These are phyloP conservation scores for Prosopis cineraria DNA, from an alignment of 306 rosid species.

Conservation along the genomic window DNA sequence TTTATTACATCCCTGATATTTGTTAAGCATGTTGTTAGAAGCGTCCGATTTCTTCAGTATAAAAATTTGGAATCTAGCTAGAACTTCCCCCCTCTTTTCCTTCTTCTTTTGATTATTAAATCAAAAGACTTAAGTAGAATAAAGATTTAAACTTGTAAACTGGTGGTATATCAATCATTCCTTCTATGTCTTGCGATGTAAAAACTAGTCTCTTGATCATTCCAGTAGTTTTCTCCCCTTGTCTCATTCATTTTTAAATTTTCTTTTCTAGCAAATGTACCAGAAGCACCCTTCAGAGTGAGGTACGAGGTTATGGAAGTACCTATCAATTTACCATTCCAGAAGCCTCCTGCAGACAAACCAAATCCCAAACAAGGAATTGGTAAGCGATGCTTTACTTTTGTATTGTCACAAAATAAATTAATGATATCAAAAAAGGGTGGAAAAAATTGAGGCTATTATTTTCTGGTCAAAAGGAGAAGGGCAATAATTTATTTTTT, in stretches of 20 bases:
- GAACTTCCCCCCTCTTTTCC: background rate
- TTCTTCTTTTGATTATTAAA: background rate
- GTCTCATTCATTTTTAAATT: background rate
- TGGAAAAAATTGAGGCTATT: background rate
- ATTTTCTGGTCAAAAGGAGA: background rate
- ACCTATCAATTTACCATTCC: slow-evolving; percentile 83
- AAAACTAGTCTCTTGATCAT: slow-evolving; percentile 8
- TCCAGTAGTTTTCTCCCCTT: background rate
- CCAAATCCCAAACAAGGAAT: slow-evolving; percentile 99
- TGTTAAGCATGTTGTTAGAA: background rate
- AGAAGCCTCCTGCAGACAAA: slow-evolving; percentile 92
- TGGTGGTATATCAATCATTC: background rate
- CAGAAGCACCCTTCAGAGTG: slow-evolving; percentile 80
- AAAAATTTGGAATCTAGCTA: background rate
- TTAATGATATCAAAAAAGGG: slow-evolving; percentile 17
- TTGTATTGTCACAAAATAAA: background rate
- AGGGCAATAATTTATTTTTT: background rate
- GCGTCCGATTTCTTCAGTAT: background rate
- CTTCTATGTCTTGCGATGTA: background rate
- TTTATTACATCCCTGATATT: background rate
- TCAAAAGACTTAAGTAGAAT: background rate
- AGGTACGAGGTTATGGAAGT: slow-evolving; percentile 85
- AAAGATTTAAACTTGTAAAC: background rate
- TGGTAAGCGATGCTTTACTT: slow-evolving; percentile 56
- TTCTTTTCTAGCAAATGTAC: slow-evolving; percentile 51